A percentile compares a stretch with the other conserved stretches of the same genome.
Conservation (phyloP, 2,329 filamentous ascomycete genomes). For the Hymenotorrendiella dingleyae region DNA sequence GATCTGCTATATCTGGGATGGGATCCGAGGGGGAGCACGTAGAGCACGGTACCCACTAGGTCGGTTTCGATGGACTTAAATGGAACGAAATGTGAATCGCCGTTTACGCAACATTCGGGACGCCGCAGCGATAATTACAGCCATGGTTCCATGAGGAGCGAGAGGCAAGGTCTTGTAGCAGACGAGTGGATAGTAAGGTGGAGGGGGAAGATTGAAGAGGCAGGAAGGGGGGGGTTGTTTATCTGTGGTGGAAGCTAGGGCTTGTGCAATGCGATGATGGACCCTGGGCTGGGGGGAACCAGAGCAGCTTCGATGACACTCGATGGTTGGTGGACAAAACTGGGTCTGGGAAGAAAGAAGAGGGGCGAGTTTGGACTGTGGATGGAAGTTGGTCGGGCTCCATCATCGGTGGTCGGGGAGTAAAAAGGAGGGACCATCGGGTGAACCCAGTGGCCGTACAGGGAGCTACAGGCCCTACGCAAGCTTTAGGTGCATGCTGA, state of each 20-base stretch:
- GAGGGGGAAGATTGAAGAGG: background rate
- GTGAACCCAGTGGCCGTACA: no score
- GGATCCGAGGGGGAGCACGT: no score
- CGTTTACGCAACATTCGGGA: constrained; percentile 28
- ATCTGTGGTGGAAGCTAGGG: constrained; percentile 3
- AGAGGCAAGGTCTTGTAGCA: constrained; percentile 19
- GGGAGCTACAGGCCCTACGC: no score
- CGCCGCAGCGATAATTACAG: constrained; percentile 16
- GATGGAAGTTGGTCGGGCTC: no score
- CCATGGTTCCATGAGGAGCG: constrained; percentile 18
- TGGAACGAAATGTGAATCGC: constrained; percentile 28
- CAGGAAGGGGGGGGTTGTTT: constrained; percentile 8
- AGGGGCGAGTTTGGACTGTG: no score
- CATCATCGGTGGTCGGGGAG: constrained; percentile 3
- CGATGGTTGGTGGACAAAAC: no score
- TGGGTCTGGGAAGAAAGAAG: no score
- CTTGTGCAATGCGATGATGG: constrained; percentile 4
- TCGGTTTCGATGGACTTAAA: constrained; percentile 19
- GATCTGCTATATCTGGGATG: background rate
- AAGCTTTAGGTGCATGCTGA: no score
- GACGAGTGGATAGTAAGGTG: constrained; percentile 19
- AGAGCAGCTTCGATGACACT: no score
- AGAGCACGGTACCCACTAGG: no score
- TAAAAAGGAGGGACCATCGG: background rate
- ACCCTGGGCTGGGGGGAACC: background rate